Evolutionary conservation across 331 rosid species (phyloP).

Genomic region (Saraca asoca): DNA sequence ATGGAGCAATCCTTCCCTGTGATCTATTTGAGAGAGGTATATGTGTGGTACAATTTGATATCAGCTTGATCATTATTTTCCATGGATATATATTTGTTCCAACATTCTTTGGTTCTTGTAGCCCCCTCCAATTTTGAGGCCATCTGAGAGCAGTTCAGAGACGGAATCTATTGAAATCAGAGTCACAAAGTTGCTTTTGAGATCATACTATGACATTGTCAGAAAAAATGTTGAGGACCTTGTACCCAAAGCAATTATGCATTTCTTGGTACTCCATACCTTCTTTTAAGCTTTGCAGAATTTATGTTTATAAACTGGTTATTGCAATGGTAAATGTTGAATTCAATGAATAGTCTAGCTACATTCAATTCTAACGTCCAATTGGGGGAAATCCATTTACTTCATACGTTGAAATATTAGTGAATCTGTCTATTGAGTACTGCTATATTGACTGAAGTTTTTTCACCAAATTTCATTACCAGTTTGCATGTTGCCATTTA

Average conservation of each 20-base stretch:
- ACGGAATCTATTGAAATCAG: constrained; percentile 69
- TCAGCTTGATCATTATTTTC: constrained; percentile 21
- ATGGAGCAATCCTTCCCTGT: constrained; percentile 62
- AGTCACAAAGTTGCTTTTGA: constrained; percentile 77
- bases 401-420: no score
- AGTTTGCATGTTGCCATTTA: no score
- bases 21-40: constrained; percentile 89
- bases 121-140: constrained; percentile 90
- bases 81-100: constrained; percentile 9
- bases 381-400: not conserved
- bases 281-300: not conserved
- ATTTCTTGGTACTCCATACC: constrained; percentile 74
- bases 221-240: constrained; percentile 82
- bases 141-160: constrained; percentile 75
- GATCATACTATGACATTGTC: constrained; percentile 88
- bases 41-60: constrained; percentile 4
- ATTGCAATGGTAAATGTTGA: constrained; percentile 19
- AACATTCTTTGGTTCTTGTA: constrained; percentile 38
- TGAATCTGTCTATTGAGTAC: no score
- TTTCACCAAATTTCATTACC: no score
- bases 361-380: constrained; percentile 21
- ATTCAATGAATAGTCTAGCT: constrained; percentile 5
- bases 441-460: no score
- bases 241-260: constrained; percentile 93
- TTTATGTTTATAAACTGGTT: constrained; percentile 16